Percentiles rank a stretch among this genome's conserved stretches.
These are phyloP conservation scores for Geotrichum citri-aurantii DNA, from an alignment of 1,139 yeast species.

Conservation along the genomic window DNA sequence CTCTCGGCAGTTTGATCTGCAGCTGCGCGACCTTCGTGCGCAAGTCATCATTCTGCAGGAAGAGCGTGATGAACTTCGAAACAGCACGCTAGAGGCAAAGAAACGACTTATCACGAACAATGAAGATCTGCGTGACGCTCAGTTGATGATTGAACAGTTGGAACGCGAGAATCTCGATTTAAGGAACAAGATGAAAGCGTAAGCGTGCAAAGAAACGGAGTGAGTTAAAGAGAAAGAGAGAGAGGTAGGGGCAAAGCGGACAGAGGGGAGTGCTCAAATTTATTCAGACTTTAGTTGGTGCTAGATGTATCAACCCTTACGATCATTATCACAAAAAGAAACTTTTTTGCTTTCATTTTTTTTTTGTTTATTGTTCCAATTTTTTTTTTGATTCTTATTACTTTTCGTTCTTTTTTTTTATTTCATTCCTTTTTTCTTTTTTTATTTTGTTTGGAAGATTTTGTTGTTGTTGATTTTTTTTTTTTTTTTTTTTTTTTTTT, in stretches of 20 bases:
- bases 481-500: too few species aligned
- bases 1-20: constrained; percentile 68
- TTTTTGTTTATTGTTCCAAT: too few species aligned
- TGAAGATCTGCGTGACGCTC: constrained; percentile 29
- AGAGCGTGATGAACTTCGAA: constrained; percentile 76
- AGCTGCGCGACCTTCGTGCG: constrained; percentile 77
- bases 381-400: too few species aligned
- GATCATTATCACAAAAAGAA: too few species aligned
- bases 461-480: too few species aligned
- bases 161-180: constrained; percentile 20
- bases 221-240: background rate
- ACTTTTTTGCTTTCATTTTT: too few species aligned
- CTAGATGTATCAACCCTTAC: background rate
- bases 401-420: too few species aligned
- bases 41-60: constrained; percentile 74
- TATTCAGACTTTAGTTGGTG: too few species aligned
- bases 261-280: too few species aligned
- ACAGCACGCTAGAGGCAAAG: constrained; percentile 34
- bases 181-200: background rate
- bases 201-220: background rate
- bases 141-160: constrained; percentile 23
- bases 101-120: constrained; percentile 33
- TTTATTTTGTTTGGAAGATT: too few species aligned
- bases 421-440: too few species aligned
- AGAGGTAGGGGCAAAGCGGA: too few species aligned